These are phyloP conservation scores for Marsdenia floribunda DNA, from an alignment of 257 asterid genomes.

Conservation along the genomic window DNA sequence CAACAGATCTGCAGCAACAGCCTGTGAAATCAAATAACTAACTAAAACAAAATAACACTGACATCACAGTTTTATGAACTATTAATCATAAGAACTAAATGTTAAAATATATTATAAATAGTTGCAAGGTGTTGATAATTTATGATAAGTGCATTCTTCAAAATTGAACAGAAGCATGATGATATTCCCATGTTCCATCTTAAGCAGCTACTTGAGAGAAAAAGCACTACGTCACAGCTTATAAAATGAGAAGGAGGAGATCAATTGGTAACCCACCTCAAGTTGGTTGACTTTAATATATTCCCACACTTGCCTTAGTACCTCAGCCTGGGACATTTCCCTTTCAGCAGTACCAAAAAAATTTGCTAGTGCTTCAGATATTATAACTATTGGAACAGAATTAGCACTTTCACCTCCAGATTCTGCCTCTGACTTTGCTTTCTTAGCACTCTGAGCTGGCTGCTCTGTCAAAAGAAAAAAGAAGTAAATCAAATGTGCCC, in stretches of 20 bases:
- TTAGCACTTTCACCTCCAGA: conserved; percentile 50
- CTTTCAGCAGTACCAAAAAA: conserved; percentile 59
- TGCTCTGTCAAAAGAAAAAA: conserved; percentile 37
- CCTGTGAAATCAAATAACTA: conserved; percentile 6
- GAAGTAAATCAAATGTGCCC: conserved; percentile 2
- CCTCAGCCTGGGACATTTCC: conserved; percentile 78
- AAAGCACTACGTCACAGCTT: not conserved
- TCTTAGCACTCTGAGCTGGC: conserved; percentile 44
- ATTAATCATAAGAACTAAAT: not conserved
- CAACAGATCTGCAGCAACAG: not conserved
- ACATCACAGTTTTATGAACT: not conserved
- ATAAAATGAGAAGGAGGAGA: not conserved
- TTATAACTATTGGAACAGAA: conserved; percentile 49
- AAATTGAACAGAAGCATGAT: not conserved
- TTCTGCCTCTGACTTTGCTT: conserved; percentile 47
- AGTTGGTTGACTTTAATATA: conserved; percentile 69
- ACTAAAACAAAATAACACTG: not conserved
- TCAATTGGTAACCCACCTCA: conserved; percentile 46
- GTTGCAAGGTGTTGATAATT: not conserved
- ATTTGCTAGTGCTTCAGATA: conserved; percentile 68
- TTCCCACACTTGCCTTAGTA: conserved; percentile 69
- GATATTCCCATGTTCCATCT: not conserved
- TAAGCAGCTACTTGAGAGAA: not conserved
- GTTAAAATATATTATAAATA: not conserved
- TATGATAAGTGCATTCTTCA: not conserved